These are phyloP conservation scores for Lactarius hengduanensis DNA, from an alignment of 768 basidiomycete genomes.

Conservation along the genomic window DNA sequence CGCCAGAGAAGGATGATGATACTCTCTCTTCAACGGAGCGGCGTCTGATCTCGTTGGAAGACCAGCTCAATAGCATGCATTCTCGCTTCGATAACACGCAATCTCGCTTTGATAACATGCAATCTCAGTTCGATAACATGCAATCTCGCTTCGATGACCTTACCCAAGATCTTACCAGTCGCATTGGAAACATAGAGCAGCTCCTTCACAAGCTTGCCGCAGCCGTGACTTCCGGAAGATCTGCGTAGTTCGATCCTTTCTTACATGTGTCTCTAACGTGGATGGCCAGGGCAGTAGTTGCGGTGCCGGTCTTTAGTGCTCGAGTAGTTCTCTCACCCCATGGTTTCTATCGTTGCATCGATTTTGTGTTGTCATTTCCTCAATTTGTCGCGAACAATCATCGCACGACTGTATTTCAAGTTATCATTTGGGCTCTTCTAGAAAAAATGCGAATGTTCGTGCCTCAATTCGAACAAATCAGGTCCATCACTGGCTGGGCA, in stretches of 20 bases:
- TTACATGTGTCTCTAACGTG: neutral
- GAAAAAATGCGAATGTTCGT: neutral
- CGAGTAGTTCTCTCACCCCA: neutral
- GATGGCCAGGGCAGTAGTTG: neutral
- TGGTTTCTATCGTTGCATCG: neutral
- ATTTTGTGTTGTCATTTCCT: neutral
- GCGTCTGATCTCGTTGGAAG: slow-evolving; percentile 13
- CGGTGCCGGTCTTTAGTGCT: neutral
- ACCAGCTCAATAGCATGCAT: slow-evolving; percentile 11
- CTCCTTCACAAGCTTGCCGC: slow-evolving; percentile 1
- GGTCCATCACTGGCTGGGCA: neutral
- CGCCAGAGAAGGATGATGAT: neutral
- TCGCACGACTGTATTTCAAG: neutral
- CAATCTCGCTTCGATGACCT: slow-evolving; percentile 9
- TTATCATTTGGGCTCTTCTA: neutral
- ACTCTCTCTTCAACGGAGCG: neutral
- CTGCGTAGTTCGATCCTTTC: neutral
- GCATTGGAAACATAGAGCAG: slow-evolving; percentile 4
- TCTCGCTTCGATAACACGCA: slow-evolving; percentile 5
- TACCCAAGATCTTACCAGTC: neutral
- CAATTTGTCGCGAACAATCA: neutral
- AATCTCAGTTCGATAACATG: slow-evolving; percentile 7
- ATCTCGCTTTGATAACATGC: neutral
- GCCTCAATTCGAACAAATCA: neutral
- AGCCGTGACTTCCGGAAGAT: neutral